A percentile compares a stretch with the other conserved stretches of the same genome.
These are phyloP conservation scores for Byssochlamys sp. DNA, from an alignment of 2,329 filamentous ascomycete species.

Conservation along the genomic window DNA sequence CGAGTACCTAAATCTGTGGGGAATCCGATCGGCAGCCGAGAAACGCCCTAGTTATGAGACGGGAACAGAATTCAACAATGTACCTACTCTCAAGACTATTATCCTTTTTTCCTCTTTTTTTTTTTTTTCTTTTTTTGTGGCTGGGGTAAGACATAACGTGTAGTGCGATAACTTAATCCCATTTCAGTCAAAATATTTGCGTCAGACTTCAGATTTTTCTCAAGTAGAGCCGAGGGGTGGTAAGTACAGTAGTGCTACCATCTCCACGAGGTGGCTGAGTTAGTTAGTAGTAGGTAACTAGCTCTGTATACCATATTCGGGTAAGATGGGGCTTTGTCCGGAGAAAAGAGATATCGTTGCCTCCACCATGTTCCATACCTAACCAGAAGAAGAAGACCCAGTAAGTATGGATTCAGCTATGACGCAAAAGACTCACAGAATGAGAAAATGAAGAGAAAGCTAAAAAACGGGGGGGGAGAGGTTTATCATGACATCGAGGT, in stretches of 20 bases:
- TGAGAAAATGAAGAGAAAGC: not conserved
- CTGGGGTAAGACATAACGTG: not conserved
- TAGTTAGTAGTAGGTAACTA: not conserved
- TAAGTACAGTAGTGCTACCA: conserved; percentile 29
- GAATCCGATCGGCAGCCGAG: conserved; percentile 8
- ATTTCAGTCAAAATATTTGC: conserved; percentile 1
- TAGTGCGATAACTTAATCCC: conserved; percentile 2
- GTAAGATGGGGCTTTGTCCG: not conserved
- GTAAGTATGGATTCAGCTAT: not conserved
- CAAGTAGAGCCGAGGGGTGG: conserved; percentile 14
- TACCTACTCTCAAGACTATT: no score
- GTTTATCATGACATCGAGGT: not conserved
- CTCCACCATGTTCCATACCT: not conserved
- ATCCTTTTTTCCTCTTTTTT: no score
- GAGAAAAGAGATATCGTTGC: not conserved
- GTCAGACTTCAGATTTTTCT: not conserved
- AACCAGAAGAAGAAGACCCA: not conserved
- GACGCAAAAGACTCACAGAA: not conserved
- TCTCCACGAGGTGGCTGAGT: conserved; percentile 20
- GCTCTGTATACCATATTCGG: not conserved
- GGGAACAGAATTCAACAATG: conserved; percentile 4
- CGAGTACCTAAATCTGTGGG: conserved; percentile 3
- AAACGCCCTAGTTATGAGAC: conserved; percentile 4
- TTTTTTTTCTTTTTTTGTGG: not conserved
- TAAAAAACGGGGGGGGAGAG: no score